A percentile compares a stretch with the other conserved stretches of the same genome.
Evolutionary conservation across 2,329 filamentous ascomycete genomes (phyloP).

Genomic region (Plenodomus tracheiphilus): DNA sequence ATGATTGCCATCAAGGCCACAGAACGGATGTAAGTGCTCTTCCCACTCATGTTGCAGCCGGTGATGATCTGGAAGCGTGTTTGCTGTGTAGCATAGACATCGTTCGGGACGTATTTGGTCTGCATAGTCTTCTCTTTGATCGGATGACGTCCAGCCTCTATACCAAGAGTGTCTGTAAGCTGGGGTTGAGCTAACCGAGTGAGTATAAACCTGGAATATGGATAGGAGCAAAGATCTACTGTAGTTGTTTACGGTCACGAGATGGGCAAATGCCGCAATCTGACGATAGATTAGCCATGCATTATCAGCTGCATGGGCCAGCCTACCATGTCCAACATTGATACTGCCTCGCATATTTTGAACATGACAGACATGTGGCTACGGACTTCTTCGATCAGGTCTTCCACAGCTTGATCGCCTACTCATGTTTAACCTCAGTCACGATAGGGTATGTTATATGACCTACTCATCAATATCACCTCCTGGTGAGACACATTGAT

Average conservation of each 20-base stretch:
- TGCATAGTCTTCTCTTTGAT: conserved; percentile 74
- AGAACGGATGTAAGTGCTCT: conserved; percentile 90
- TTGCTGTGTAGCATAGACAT: conserved; percentile 80
- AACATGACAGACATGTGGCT: conserved; percentile 74
- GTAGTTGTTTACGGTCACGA: conserved; percentile 70
- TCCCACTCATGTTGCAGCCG: conserved; percentile 95
- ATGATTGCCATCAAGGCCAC: conserved; percentile 85
- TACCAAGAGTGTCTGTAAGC: conserved; percentile 67
- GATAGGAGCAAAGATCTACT: conserved; percentile 12
- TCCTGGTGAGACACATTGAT: conserved; percentile 83
- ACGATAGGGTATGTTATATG: too few species aligned
- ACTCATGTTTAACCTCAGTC: conserved; percentile 3
- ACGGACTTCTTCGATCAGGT: conserved; percentile 73
- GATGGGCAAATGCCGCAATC: conserved; percentile 53
- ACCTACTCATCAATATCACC: conserved; percentile 72
- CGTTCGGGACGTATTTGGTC: conserved; percentile 79
- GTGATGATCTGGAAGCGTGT: conserved; percentile 91
- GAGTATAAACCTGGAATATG: conserved; percentile 6
- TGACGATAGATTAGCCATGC: conserved; percentile 9
- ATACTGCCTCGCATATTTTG: conserved; percentile 82
- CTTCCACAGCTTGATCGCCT: conserved; percentile 70
- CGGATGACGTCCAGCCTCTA: conserved; percentile 77
- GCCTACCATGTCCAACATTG: conserved; percentile 79
- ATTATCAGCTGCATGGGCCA: background rate
- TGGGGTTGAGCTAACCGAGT: conserved; percentile 61